phyloP scores from a whole-genome alignment of 202 grass and related monocot species.

The Alloteropsis angusta region DNA sequence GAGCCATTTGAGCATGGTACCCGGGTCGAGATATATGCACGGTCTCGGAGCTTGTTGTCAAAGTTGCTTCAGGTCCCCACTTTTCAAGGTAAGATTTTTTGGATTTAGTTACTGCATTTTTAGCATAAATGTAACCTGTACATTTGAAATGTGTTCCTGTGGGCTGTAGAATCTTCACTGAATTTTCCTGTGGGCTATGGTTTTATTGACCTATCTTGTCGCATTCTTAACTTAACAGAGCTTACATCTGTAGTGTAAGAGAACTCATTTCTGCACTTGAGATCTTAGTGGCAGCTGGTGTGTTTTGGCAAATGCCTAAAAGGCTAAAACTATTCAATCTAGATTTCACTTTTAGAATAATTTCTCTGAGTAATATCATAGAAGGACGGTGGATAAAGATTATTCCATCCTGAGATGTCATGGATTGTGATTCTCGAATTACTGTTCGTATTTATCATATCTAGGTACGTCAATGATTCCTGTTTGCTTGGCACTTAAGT shows the following conservation, averaged over 20 bases:
- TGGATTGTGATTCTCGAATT: background rate
- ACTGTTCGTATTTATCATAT: background rate
- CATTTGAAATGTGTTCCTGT: background rate
- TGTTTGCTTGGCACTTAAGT: conserved; percentile 8
- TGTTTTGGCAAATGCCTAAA: background rate
- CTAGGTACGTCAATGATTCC: background rate
- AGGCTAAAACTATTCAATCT: background rate
- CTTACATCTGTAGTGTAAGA: background rate
- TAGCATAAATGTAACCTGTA: background rate
- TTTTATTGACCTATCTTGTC: background rate
- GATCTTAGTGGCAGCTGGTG: background rate
- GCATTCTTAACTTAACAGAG: background rate
- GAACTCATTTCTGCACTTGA: background rate
- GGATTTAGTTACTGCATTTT: conserved; percentile 1
- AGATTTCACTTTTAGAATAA: conserved; percentile 10
- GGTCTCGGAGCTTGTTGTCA: conserved; percentile 49
- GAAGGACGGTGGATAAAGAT: background rate
- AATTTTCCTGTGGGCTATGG: background rate
- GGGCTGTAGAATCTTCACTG: background rate
- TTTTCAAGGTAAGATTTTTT: conserved; percentile 68
- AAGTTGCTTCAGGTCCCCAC: conserved; percentile 93
- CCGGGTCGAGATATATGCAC: conserved; percentile 59
- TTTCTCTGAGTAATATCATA: conserved; percentile 3
- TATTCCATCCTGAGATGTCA: background rate
- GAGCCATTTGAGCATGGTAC: conserved; percentile 88